Percentiles rank a stretch among this genome's conserved stretches.
Evolutionary conservation across 306 rosid genomes (phyloP).

Genomic region (Cicer chorassanicum): DNA sequence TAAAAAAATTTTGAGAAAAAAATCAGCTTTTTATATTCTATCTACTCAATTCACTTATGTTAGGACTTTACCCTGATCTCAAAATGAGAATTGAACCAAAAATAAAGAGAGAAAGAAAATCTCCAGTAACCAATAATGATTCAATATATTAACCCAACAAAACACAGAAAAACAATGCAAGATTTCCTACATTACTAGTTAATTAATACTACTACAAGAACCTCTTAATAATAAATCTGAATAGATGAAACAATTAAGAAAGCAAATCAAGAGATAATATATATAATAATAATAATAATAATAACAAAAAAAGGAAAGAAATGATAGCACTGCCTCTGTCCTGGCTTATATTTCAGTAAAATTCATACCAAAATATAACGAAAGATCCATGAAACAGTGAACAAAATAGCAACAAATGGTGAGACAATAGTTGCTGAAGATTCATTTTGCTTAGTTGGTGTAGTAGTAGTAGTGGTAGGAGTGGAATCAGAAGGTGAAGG

Average conservation of each 20-base stretch:
- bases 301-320: constrained; percentile 13
- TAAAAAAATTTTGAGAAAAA: too few species aligned
- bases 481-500: constrained; percentile 46
- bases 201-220: background rate
- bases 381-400: constrained; percentile 47
- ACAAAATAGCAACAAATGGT: constrained; percentile 41
- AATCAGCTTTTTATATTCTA: too few species aligned
- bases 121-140: background rate
- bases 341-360: constrained; percentile 49
- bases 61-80: background rate
- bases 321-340: constrained; percentile 85
- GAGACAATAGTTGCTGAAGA: constrained; percentile 52
- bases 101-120: too few species aligned
- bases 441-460: constrained; percentile 40
- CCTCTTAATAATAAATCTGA: constrained; percentile 23
- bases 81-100: too few species aligned
- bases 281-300: background rate
- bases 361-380: constrained; percentile 36
- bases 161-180: background rate
- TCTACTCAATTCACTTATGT: too few species aligned
- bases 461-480: constrained; percentile 52
- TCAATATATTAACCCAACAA: background rate
- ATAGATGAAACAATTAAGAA: constrained; percentile 18
- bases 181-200: constrained; percentile 17
- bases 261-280: background rate